phyloP scores from a whole-genome alignment of 106 monocot genomes.

The Platanthera zijinensis region DNA sequence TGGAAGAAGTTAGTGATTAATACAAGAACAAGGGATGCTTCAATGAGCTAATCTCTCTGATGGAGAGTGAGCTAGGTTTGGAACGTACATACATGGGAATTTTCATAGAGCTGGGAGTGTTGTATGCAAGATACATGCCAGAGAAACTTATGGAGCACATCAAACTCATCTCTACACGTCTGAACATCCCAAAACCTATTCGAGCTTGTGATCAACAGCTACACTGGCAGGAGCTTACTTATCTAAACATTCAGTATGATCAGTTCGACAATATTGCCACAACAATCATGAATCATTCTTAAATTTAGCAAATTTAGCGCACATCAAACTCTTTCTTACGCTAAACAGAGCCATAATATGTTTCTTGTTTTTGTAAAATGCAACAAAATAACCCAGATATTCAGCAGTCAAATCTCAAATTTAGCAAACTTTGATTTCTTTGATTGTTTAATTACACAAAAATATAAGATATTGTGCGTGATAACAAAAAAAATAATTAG shows the following conservation, averaged over 20 bases:
- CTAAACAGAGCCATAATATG: no score
- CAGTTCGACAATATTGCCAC: slow-evolving; percentile 97
- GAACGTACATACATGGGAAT: slow-evolving; percentile 98
- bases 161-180: slow-evolving; percentile 85
- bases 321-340: no score
- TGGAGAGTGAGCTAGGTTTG: slow-evolving; percentile 98
- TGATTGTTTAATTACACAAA: no score
- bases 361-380: no score
- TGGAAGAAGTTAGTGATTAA: slow-evolving; percentile 95
- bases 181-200: slow-evolving; percentile 95
- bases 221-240: slow-evolving; percentile 94
- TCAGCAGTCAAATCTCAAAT: no score
- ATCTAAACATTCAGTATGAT: slow-evolving; percentile 94
- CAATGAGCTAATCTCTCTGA: slow-evolving; percentile 92
- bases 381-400: no score
- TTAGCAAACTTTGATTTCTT: no score
- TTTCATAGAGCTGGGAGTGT: slow-evolving; percentile 89
- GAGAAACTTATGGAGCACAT: slow-evolving; percentile 99
- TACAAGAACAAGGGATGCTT: slow-evolving; percentile 99
- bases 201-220: slow-evolving; percentile 92
- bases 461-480: no score
- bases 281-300: slow-evolving; percentile 98
- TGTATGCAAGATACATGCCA: slow-evolving; percentile 85
- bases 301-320: no score
- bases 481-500: no score